These are phyloP conservation scores for Chaetoceros muelleri DNA, from an alignment of 108 stramenopile species.

Conservation along the genomic window DNA sequence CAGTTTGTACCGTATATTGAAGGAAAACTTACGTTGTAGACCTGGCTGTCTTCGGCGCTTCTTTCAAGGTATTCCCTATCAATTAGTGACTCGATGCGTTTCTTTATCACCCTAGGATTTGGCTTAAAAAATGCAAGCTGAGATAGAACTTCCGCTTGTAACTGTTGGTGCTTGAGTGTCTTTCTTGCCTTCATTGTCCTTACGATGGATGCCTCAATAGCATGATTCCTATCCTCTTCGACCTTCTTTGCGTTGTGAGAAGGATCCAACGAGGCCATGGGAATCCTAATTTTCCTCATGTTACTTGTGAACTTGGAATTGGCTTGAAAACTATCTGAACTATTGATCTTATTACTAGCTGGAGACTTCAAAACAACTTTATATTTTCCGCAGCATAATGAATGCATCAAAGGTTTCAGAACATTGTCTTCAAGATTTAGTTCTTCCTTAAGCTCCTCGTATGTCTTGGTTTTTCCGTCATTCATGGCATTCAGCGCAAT, in stretches of 20 bases:
- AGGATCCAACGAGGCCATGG: constrained; percentile 98
- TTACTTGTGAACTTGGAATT: constrained; percentile 85
- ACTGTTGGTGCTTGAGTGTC: constrained; percentile 92
- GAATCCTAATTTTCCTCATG: constrained; percentile 93
- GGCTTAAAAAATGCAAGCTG: constrained; percentile 98
- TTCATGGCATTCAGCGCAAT: constrained; percentile 80
- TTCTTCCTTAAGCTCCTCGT: constrained; percentile 51
- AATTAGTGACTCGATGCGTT: constrained; percentile 89
- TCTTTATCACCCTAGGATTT: constrained; percentile 90
- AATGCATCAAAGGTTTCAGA: constrained; percentile 95
- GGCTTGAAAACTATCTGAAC: constrained; percentile 80
- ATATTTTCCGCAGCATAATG: constrained; percentile 95
- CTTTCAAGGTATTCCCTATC: constrained; percentile 95
- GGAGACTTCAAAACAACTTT: constrained; percentile 87
- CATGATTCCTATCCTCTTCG: constrained; percentile 93
- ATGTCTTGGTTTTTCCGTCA: constrained; percentile 49
- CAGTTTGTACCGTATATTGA: neutral
- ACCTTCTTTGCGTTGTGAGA: constrained; percentile 93
- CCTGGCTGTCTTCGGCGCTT: constrained; percentile 65
- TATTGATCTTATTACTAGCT: constrained; percentile 77
- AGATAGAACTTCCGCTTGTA: constrained; percentile 92
- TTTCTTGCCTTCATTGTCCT: constrained; percentile 99
- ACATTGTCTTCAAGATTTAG: constrained; percentile 83
- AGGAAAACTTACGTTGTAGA: constrained; percentile 70
- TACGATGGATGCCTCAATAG: constrained; percentile 98